phyloP scores from a whole-genome alignment of 164 flowering plant genomes.

The Kalanchoe fedtschenkoi region DNA sequence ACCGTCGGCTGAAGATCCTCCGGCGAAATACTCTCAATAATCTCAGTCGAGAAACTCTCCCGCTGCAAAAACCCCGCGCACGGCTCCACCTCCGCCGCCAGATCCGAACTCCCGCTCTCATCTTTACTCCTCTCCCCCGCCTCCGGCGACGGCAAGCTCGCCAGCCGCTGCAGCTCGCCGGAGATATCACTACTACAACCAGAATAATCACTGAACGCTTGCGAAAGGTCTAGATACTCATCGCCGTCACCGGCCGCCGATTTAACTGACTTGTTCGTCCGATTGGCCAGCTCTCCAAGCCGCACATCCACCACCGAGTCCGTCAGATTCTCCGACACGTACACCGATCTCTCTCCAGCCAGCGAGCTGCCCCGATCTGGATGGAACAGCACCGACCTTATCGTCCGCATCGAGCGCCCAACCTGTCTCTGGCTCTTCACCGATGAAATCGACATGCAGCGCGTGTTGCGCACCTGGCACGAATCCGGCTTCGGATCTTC shows the following conservation, averaged over 20 bases:
- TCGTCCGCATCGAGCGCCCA: conserved; percentile 83
- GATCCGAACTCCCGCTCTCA: conserved; percentile 8
- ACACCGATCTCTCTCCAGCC: conserved; percentile 13
- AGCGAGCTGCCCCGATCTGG: conserved; percentile 17
- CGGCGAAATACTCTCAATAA: conserved; percentile 58
- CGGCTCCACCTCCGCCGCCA: conserved; percentile 27
- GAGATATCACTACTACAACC: conserved; percentile 87
- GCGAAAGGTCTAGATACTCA: conserved; percentile 55
- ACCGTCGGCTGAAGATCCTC: conserved; percentile 81
- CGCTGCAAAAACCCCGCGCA: conserved; percentile 48
- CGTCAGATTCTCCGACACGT: conserved; percentile 48
- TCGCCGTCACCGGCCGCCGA: conserved; percentile 12
- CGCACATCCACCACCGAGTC: conserved; percentile 75
- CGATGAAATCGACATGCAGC: conserved; percentile 16
- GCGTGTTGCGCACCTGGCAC: not conserved
- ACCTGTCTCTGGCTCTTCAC: conserved; percentile 21
- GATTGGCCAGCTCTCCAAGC: conserved; percentile 55
- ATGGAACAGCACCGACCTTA: conserved; percentile 55
- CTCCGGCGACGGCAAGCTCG: conserved; percentile 41
- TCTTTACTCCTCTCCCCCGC: conserved; percentile 10
- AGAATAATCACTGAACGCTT: conserved; percentile 71
- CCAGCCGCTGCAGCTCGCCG: conserved; percentile 78
- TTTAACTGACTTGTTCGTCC: conserved; percentile 13
- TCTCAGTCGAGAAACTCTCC: conserved; percentile 61
- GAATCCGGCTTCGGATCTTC: conserved; percentile 1